These are phyloP conservation scores for Kuraishia hungarica DNA, from an alignment of 805 yeast species.

Conservation along the genomic window DNA sequence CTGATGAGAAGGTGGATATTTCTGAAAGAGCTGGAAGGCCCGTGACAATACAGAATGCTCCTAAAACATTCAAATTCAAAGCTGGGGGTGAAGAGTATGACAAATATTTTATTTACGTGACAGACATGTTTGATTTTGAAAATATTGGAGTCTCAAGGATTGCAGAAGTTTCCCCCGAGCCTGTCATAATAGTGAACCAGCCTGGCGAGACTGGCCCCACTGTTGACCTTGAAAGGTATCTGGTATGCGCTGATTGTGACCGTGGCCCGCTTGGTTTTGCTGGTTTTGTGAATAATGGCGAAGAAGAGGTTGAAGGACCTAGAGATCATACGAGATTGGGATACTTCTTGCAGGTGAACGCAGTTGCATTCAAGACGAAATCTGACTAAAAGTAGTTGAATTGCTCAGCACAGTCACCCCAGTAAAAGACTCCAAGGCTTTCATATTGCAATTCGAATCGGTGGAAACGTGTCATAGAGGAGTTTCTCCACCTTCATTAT, in stretches of 20 bases:
- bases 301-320: not conserved
- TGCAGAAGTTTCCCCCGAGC: constrained; percentile 4
- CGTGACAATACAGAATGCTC: not conserved
- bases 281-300: constrained; percentile 21
- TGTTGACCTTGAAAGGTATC: constrained; percentile 37
- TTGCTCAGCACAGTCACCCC: not conserved
- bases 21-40: not conserved
- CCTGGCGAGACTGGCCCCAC: constrained; percentile 11
- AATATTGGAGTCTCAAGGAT: constrained; percentile 65
- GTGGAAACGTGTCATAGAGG: too few species aligned
- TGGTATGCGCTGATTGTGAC: constrained; percentile 73
- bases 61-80: not conserved
- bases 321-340: not conserved
- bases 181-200: constrained; percentile 7
- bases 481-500: not conserved
- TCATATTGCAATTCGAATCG: too few species aligned
- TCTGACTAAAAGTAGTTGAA: not conserved
- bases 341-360: not conserved
- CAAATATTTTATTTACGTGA: constrained; percentile 14
- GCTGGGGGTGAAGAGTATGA: not conserved
- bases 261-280: constrained; percentile 73
- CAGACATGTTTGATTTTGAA: constrained; percentile 73
- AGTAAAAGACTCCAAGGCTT: too few species aligned
- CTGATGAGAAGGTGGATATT: not conserved
- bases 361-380: not conserved